Evolutionary conservation across 345 rosid species (phyloP).

Genomic region (Camelina hispida): DNA sequence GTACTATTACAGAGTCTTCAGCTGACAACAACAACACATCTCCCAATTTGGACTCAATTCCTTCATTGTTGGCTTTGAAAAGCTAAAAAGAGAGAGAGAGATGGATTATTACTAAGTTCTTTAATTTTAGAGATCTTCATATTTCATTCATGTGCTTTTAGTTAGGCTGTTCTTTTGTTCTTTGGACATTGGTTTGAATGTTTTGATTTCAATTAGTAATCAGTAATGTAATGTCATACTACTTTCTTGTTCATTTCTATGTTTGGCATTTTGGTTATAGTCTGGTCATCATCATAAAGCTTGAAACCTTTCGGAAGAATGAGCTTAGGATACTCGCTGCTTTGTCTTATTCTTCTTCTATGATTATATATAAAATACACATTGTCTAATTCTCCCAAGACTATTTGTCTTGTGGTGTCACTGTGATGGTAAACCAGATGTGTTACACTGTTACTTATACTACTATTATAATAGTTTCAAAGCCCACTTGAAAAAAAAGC

Average conservation of each 20-base stretch:
- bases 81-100: conserved; percentile 36
- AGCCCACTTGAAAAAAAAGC: conserved; percentile 29
- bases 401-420: conserved; percentile 32
- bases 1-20: conserved; percentile 37
- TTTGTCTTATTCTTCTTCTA: conserved; percentile 31
- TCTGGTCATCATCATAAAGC: conserved; percentile 30
- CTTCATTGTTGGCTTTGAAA: conserved; percentile 74
- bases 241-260: conserved; percentile 6
- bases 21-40: conserved; percentile 39
- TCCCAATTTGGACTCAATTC: conserved; percentile 65
- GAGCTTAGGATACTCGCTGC: conserved; percentile 32
- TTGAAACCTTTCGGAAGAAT: conserved; percentile 30
- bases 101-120: conserved; percentile 2
- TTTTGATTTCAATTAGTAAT: conserved; percentile 21
- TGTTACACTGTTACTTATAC: conserved; percentile 3
- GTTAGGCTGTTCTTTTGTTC: conserved; percentile 35
- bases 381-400: conserved; percentile 23
- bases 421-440: conserved; percentile 29
- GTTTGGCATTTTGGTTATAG: conserved; percentile 26
- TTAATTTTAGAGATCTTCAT: background rate
- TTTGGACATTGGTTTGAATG: conserved; percentile 36
- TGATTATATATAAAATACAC: conserved; percentile 8
- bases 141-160: conserved; percentile 41
- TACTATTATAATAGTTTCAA: conserved; percentile 15
- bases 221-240: conserved; percentile 34